Conservation (phyloP, 2,329 filamentous ascomycete species). For the Akanthomyces lecanii region DNA sequence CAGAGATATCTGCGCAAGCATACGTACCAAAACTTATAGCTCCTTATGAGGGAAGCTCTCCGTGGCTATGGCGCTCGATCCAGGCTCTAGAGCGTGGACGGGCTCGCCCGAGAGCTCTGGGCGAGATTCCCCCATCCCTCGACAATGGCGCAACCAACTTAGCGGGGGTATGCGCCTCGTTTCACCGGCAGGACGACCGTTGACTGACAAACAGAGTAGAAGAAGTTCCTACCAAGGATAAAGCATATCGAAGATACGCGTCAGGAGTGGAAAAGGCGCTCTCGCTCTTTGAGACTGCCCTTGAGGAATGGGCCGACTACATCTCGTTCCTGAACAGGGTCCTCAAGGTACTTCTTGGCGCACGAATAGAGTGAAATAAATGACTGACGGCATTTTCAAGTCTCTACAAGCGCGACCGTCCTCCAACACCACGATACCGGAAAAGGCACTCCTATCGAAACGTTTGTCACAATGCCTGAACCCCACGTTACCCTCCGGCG, state of each 20-base stretch:
- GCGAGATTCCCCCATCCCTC: slow-evolving; percentile 68
- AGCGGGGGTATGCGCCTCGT: slow-evolving; percentile 61
- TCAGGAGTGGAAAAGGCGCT: slow-evolving; percentile 82
- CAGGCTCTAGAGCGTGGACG: slow-evolving; percentile 51
- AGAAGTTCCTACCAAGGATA: slow-evolving; percentile 55
- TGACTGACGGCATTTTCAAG: slow-evolving; percentile 38
- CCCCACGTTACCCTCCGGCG: slow-evolving; percentile 85
- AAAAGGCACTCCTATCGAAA: slow-evolving; percentile 79
- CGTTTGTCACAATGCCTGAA: slow-evolving; percentile 93
- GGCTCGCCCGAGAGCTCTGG: slow-evolving; percentile 80
- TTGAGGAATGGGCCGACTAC: slow-evolving; percentile 99
- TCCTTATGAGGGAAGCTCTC: slow-evolving; percentile 18
- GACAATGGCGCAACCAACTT: slow-evolving; percentile 72
- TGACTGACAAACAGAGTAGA: slow-evolving; percentile 35
- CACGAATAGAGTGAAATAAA: neutral
- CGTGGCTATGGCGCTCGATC: slow-evolving; percentile 60
- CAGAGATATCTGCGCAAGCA: neutral
- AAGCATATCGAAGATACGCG: slow-evolving; percentile 81
- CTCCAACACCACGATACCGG: slow-evolving; percentile 68
- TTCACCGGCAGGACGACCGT: neutral
- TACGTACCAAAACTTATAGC: slow-evolving; percentile 10
- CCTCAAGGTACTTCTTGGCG: slow-evolving; percentile 62
- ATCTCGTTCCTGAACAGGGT: slow-evolving; percentile 93
- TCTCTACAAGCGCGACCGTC: slow-evolving; percentile 82
- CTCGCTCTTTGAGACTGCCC: slow-evolving; percentile 81